Percentiles rank a stretch among this genome's conserved stretches.
phyloP scores from a whole-genome alignment of 768 basidiomycete genomes.

The Hydnomerulius pinastri region DNA sequence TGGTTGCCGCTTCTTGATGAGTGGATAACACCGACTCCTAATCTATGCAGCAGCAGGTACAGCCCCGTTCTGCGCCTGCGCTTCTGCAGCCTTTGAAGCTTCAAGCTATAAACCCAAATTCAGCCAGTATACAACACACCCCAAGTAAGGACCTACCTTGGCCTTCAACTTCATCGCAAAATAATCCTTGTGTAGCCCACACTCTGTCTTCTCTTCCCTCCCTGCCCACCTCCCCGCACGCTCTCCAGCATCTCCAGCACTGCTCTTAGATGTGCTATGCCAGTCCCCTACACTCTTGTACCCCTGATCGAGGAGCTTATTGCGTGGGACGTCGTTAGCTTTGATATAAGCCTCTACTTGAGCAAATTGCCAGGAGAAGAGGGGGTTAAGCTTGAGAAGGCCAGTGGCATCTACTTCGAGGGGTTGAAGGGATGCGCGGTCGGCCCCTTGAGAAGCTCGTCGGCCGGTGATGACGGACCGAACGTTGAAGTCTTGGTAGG shows the following conservation, averaged over 20 bases:
- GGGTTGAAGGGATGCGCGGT: conserved; percentile 77
- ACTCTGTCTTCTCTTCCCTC: conserved; percentile 84
- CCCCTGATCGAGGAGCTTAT: conserved; percentile 84
- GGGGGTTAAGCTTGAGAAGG: conserved; percentile 90
- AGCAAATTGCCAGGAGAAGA: conserved; percentile 85
- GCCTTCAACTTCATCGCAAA: conserved; percentile 70
- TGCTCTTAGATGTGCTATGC: conserved; percentile 86
- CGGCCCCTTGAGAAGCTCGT: conserved; percentile 91
- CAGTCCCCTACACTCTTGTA: conserved; percentile 97
- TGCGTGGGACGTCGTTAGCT: conserved; percentile 81
- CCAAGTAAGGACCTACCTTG: conserved; percentile 25
- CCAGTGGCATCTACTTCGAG: conserved; percentile 91
- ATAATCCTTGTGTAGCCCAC: conserved; percentile 92
- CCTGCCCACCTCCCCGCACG: conserved; percentile 92
- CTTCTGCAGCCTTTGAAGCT: conserved; percentile 1
- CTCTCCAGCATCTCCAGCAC: conserved; percentile 69
- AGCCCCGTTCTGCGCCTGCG: not conserved
- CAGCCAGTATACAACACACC: not conserved
- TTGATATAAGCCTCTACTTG: conserved; percentile 85
- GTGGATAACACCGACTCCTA: not conserved
- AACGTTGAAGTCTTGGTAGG: conserved; percentile 78
- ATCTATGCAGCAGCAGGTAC: not conserved
- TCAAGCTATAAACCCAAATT: conserved; percentile 1
- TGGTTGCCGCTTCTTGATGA: not conserved
- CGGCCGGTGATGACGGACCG: conserved; percentile 93